Evolutionary conservation across 495 filamentous ascomycete species (phyloP).

Genomic region (Aspergillus nanangensis): DNA sequence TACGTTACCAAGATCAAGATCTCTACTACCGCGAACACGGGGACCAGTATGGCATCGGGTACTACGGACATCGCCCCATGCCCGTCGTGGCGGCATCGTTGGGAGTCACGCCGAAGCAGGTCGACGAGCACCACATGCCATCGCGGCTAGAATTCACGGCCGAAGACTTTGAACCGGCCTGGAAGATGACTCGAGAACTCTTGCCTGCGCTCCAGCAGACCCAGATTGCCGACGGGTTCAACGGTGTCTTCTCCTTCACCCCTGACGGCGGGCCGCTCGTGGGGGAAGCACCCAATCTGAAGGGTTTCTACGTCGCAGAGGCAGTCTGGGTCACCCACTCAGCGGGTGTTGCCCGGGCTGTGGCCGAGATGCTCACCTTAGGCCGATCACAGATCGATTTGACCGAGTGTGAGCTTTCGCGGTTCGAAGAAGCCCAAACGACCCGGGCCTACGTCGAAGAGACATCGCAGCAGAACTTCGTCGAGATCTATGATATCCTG

Average conservation of each 20-base stretch:
- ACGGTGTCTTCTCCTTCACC: conserved; percentile 51
- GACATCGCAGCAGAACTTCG: conserved; percentile 47
- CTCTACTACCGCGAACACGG: conserved; percentile 53
- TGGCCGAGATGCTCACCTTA: conserved; percentile 44
- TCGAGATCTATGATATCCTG: conserved; percentile 49
- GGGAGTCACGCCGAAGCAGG: conserved; percentile 36
- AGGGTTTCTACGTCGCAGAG: conserved; percentile 50
- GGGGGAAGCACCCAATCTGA: conserved; percentile 41
- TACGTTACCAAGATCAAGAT: conserved; percentile 48
- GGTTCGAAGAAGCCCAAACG: conserved; percentile 46
- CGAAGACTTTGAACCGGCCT: conserved; percentile 47
- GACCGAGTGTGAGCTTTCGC: conserved; percentile 43
- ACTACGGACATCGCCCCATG: conserved; percentile 50
- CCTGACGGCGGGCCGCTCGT: conserved; percentile 48
- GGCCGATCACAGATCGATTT: conserved; percentile 43
- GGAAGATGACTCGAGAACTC: conserved; percentile 39
- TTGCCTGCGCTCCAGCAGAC: conserved; percentile 36
- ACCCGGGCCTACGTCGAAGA: conserved; percentile 39
- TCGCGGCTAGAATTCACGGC: conserved; percentile 44
- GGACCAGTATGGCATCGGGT: conserved; percentile 48
- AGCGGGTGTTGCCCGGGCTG: conserved; percentile 46
- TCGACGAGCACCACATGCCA: conserved; percentile 49
- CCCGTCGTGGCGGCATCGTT: conserved; percentile 39
- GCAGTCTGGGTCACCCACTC: conserved; percentile 54
- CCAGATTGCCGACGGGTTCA: conserved; percentile 46